Evolutionary conservation across 441 rosid genomes (phyloP).

Genomic region (Arabidopsis hybrid): DNA sequence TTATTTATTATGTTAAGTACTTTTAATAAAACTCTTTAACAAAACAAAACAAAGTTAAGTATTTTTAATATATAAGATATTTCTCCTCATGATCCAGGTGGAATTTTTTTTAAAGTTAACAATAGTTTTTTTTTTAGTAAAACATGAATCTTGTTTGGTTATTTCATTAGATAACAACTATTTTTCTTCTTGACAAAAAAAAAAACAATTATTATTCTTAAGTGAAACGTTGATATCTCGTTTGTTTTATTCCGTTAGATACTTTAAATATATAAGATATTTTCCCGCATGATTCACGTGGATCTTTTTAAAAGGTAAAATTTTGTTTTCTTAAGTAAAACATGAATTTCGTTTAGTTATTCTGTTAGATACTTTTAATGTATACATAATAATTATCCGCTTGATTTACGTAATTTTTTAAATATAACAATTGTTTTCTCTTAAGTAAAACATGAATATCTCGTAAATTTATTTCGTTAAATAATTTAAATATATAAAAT

Average conservation of each 20-base stretch:
- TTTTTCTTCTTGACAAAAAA: too few relatives aligned
- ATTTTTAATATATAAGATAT: not conserved
- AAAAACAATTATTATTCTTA: not conserved
- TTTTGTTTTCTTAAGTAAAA: not conserved
- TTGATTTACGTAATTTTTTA: not conserved
- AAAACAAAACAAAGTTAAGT: too few relatives aligned
- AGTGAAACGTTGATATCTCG: not conserved
- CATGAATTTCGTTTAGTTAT: not conserved
- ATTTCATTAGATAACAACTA: not conserved
- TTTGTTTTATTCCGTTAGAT: not conserved
- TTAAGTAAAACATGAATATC: not conserved
- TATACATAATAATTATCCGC: not conserved
- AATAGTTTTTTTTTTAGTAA: rapidly evolving
- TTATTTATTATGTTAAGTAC: too few relatives aligned
- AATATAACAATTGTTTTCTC: too few relatives aligned
- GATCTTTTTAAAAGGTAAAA: not conserved
- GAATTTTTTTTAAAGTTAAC: not conserved
- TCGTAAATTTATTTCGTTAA: not conserved
- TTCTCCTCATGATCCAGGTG: not conserved
- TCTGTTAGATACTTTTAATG: not conserved
- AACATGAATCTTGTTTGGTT: not conserved
- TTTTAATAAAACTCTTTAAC: too few relatives aligned
- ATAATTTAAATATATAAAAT: not conserved
- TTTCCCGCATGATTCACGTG: not conserved
- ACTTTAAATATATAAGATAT: not conserved